These are phyloP conservation scores for Excoecaria agallocha DNA, from an alignment of 345 rosid species.

Conservation along the genomic window DNA sequence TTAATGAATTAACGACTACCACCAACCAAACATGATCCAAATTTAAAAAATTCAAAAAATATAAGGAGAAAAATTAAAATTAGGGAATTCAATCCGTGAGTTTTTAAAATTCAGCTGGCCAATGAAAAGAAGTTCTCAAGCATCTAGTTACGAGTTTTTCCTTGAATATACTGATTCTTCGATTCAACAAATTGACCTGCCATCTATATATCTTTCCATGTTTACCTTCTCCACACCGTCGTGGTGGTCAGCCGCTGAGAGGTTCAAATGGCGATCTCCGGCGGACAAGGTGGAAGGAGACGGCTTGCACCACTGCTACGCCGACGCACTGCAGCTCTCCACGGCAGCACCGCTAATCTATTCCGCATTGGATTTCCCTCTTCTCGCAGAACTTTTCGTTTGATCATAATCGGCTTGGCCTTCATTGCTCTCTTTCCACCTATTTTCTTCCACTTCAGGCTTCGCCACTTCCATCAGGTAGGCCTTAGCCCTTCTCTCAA, in stretches of 20 bases:
- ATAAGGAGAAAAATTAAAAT: too few relatives aligned
- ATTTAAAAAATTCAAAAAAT: too few relatives aligned
- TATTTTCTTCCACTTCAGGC: slow-evolving; percentile 76
- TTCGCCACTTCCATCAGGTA: slow-evolving; percentile 67
- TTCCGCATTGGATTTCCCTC: slow-evolving; percentile 22
- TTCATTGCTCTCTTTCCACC: slow-evolving; percentile 77
- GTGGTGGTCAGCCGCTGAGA: background rate
- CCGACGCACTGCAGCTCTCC: background rate
- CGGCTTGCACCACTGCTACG: background rate
- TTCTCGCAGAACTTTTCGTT: slow-evolving; percentile 42
- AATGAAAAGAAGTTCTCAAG: background rate
- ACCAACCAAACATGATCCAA: too few relatives aligned
- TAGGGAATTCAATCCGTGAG: too few relatives aligned
- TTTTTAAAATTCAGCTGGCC: too few relatives aligned
- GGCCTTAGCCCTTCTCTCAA: slow-evolving; percentile 5
- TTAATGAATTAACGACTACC: too few relatives aligned
- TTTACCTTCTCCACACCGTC: background rate
- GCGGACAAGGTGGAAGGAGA: slow-evolving; percentile 5
- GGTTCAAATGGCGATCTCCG: slow-evolving; percentile 13
- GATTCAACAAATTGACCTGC: background rate
- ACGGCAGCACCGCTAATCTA: background rate
- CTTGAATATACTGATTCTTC: background rate
- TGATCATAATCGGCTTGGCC: slow-evolving; percentile 50
- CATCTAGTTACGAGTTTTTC: too few relatives aligned
- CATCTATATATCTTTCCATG: background rate